Percentiles rank a stretch among this genome's conserved stretches.
phyloP scores from a whole-genome alignment of 164 flowering plant species.

The Platanus orientalis region DNA sequence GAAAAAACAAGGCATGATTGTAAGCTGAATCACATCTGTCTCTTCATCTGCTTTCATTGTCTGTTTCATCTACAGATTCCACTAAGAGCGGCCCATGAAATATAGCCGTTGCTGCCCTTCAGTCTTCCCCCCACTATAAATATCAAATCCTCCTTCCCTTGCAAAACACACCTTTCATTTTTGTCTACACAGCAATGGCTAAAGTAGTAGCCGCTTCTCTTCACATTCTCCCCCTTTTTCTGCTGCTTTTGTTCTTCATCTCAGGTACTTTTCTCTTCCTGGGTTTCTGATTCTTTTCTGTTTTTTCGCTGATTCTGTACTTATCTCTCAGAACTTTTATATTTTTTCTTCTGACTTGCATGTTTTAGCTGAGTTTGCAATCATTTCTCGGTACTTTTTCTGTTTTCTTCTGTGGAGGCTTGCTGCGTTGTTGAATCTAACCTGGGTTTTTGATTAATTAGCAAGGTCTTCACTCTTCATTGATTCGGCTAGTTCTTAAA shows the following conservation, averaged over 20 bases:
- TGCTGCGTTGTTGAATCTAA: neutral
- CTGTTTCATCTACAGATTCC: too few relatives aligned
- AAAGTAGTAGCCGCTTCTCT: constrained; percentile 19
- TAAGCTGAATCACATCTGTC: too few relatives aligned
- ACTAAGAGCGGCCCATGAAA: neutral
- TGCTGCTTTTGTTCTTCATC: constrained; percentile 30
- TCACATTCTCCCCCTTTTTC: constrained; percentile 7
- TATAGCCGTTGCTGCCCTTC: constrained; percentile 8
- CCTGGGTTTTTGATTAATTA: neutral
- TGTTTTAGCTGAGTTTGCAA: neutral
- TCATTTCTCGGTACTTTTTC: neutral
- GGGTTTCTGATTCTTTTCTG: too few relatives aligned
- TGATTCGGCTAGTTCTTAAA: too few relatives aligned
- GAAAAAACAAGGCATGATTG: too few relatives aligned
- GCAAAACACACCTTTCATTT: neutral
- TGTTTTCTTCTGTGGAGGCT: neutral
- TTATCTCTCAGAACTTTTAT: neutral
- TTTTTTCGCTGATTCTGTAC: too few relatives aligned
- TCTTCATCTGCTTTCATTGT: too few relatives aligned
- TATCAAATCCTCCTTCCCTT: neutral
- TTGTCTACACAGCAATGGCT: constrained; percentile 12
- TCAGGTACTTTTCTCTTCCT: constrained; percentile 42
- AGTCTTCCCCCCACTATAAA: neutral
- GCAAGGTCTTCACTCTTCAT: neutral
- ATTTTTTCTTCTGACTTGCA: neutral